Evolutionary conservation across 225 moss, liverwort and hornwort genomes (phyloP), one percentile per base, ranked within the genome.

Genomic region (Neckera pumila): DNA sequence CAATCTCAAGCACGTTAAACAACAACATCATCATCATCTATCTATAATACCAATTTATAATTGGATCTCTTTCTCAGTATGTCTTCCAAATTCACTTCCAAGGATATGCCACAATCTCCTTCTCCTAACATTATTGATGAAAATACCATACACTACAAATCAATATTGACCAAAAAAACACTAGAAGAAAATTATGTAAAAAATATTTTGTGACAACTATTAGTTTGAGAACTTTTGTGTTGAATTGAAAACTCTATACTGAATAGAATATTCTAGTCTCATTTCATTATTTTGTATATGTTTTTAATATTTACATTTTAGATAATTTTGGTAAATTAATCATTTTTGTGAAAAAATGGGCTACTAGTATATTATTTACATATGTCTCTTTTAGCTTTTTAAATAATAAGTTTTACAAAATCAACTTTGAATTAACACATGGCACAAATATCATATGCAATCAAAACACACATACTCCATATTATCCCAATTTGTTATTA

Each of bases 11-110:
- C 2, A 43, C 3, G 0, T 27, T 72, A 17, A 6, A 72, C 17
- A 28, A 16, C 0, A 0, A 43, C 6, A 72, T 28, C 40, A 70
- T 40, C 10, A 72, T 72, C 28, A 43, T 28, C 30, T 17, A 45
- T 45, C 3, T 45, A 17, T 10, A 45, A 1, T 49, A 11, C 12
- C 30, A 47, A 31, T 75, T 45, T 49, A 31, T 4, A 20, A 75
- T 7, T 12, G 0, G 4, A 75, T 12, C 1, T 49, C 2, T 1
- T 1, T 47, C 3, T 31, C 0, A 74, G 0, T 4, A 47, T 31
- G 3, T 26, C 15, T 17, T 43, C 31, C 11, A 18, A 19, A 2
- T 17, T 20, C 8, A 27, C 43, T 71, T 71, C 27, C 5, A 71
- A 71, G 2, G 9, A 16, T 43, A 43, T 42, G 43, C 27, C 3